phyloP scores from a whole-genome alignment of 345 rosid species.

The Citrus inodora region DNA sequence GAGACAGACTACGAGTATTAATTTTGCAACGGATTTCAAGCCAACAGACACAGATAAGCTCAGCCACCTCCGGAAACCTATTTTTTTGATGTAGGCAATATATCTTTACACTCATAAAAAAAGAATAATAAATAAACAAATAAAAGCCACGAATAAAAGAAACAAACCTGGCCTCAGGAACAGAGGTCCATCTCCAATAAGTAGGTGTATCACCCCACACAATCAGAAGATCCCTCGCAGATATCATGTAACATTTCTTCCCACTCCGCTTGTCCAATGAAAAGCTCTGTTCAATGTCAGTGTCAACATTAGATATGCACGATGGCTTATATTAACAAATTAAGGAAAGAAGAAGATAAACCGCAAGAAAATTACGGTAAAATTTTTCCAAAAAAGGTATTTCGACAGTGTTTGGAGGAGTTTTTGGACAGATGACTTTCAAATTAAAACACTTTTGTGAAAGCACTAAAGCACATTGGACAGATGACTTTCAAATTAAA shows the following conservation, averaged over 20 bases:
- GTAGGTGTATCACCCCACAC: conserved; percentile 49
- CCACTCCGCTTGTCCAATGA: conserved; percentile 52
- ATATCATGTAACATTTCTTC: conserved; percentile 58
- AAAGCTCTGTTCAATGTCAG: conserved; percentile 24
- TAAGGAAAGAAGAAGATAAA: not conserved
- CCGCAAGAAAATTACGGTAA: not conserved
- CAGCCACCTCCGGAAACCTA: conserved; percentile 7
- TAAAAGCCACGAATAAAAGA: not conserved
- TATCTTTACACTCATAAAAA: not conserved
- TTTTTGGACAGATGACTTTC: not conserved
- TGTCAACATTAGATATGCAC: not conserved
- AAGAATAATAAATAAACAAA: not conserved
- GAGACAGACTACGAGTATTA: conserved; percentile 33
- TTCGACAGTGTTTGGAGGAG: not conserved
- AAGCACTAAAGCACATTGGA: not conserved
- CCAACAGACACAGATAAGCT: conserved; percentile 47
- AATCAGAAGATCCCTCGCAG: conserved; percentile 48
- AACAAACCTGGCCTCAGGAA: conserved; percentile 29
- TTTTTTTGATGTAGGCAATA: not conserved
- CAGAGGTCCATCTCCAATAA: conserved; percentile 53
- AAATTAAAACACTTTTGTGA: no score
- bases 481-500: not conserved
- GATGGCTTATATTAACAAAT: not conserved
- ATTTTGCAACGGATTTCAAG: conserved; percentile 46
- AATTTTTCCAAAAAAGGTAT: no score